Conservation (phyloP, 495 filamentous ascomycete genomes). For the Cairneyella variabilis region DNA sequence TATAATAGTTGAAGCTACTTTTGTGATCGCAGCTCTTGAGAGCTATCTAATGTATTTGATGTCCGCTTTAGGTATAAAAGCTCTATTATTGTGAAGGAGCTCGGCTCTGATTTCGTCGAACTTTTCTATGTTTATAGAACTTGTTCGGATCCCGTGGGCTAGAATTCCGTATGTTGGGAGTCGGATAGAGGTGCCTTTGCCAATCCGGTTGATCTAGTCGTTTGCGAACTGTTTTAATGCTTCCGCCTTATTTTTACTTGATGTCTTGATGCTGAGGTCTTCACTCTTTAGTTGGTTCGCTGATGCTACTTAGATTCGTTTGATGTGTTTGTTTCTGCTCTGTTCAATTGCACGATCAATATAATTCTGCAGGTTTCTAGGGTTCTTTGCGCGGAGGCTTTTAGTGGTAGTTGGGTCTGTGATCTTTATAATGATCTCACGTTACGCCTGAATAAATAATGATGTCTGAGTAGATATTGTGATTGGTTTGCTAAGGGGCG, state of each 20-base stretch:
- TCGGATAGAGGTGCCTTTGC: neutral
- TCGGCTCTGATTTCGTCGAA: conserved; percentile 5
- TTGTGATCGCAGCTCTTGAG: neutral
- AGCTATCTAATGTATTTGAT: conserved; percentile 16
- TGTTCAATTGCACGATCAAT: conserved; percentile 11
- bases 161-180: conserved; percentile 10
- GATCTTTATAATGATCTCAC: conserved; percentile 11
- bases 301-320: conserved; percentile 1
- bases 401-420: conserved; percentile 4
- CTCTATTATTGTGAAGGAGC: conserved; percentile 10
- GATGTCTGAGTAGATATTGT: conserved; percentile 8
- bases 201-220: conserved; percentile 1
- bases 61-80: conserved; percentile 7
- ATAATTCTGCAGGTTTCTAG: neutral
- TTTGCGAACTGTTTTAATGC: conserved; percentile 4
- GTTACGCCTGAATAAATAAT: conserved; percentile 8
- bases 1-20: neutral
- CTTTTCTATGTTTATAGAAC: conserved; percentile 5
- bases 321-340: conserved; percentile 14
- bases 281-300: conserved; percentile 11
- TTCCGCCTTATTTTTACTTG: neutral
- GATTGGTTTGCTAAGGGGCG: conserved; percentile 7
- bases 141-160: conserved; percentile 4
- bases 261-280: conserved; percentile 13
- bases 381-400: conserved; percentile 9